phyloP scores from a whole-genome alignment of 495 filamentous ascomycete genomes.

The Aspergillus ostianus region DNA sequence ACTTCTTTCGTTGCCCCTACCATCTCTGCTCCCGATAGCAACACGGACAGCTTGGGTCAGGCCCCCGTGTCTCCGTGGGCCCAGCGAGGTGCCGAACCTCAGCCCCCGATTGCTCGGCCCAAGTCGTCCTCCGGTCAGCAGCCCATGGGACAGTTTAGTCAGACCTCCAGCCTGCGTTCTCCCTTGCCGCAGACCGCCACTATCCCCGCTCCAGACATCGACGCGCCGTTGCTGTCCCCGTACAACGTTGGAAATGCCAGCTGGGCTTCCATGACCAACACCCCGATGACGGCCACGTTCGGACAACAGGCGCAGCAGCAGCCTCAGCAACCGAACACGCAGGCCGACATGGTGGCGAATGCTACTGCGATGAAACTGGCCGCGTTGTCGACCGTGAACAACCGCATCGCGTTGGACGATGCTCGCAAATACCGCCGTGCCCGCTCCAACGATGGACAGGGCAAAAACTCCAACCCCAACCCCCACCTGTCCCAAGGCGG shows the following conservation, averaged over 20 bases:
- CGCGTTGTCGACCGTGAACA: slow-evolving; percentile 95
- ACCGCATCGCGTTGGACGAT: slow-evolving; percentile 94
- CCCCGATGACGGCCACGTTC: slow-evolving; percentile 90
- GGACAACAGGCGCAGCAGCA: slow-evolving; percentile 43
- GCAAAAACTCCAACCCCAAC: slow-evolving; percentile 35
- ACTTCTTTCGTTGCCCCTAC: slow-evolving; percentile 75
- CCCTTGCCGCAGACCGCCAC: slow-evolving; percentile 82
- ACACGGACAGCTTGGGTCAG: slow-evolving; percentile 53
- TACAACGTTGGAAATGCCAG: slow-evolving; percentile 82
- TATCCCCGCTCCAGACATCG: slow-evolving; percentile 72
- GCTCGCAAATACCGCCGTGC: slow-evolving; percentile 90
- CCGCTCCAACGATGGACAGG: slow-evolving; percentile 82
- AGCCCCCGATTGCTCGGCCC: slow-evolving; percentile 64
- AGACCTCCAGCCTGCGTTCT: slow-evolving; percentile 79
- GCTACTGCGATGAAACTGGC: slow-evolving; percentile 99
- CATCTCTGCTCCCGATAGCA: slow-evolving; percentile 65
- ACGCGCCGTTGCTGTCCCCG: slow-evolving; percentile 84
- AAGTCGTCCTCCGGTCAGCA: slow-evolving; percentile 88
- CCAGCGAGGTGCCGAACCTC: slow-evolving; percentile 47
- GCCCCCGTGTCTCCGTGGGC: slow-evolving; percentile 80
- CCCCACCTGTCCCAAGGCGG: slow-evolving; percentile 52
- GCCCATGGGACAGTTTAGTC: slow-evolving; percentile 96
- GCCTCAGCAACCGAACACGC: slow-evolving; percentile 48
- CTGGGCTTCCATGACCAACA: slow-evolving; percentile 99
- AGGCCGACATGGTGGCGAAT: slow-evolving; percentile 98